These are phyloP conservation scores for Taphrina flavorubra DNA, from an alignment of 1,139 yeast genomes.

Conservation along the genomic window DNA sequence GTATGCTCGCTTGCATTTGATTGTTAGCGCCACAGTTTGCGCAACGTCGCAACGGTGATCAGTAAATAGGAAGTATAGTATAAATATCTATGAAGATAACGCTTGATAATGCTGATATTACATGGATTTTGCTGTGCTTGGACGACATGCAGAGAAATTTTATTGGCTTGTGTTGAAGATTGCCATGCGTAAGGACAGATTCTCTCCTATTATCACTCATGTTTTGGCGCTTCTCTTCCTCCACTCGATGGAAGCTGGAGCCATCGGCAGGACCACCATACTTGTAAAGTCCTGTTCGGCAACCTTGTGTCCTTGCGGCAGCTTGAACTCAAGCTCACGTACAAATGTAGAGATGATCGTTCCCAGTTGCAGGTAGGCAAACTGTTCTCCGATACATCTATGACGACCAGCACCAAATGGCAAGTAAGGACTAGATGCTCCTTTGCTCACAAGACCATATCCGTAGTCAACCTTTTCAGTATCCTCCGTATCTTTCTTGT, in stretches of 20 bases:
- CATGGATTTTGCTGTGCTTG: background rate
- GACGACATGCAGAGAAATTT: background rate
- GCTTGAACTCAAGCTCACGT: conserved; percentile 77
- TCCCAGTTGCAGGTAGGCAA: conserved; percentile 93
- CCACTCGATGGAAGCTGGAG: conserved; percentile 36
- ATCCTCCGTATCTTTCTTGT: conserved; percentile 51
- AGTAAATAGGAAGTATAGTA: background rate
- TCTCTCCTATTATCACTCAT: background rate
- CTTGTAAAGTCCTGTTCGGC: conserved; percentile 77
- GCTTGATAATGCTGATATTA: background rate
- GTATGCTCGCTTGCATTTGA: too few species aligned
- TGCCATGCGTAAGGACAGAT: background rate
- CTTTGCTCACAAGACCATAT: conserved; percentile 93
- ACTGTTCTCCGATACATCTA: conserved; percentile 98
- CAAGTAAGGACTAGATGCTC: conserved; percentile 91
- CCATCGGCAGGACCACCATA: conserved; percentile 43
- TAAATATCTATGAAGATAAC: background rate
- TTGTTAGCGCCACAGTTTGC: background rate
- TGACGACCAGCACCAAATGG: conserved; percentile 99
- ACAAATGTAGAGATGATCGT: conserved; percentile 77
- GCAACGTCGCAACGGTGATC: background rate
- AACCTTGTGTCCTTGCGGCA: conserved; percentile 59
- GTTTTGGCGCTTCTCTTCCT: conserved; percentile 25
- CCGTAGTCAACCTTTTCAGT: conserved; percentile 74
- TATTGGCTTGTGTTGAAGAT: background rate